Percentiles rank a stretch among this genome's conserved stretches.
phyloP scores from a whole-genome alignment of 78 protist genomes.

The Cavenderia fasciculata region DNA sequence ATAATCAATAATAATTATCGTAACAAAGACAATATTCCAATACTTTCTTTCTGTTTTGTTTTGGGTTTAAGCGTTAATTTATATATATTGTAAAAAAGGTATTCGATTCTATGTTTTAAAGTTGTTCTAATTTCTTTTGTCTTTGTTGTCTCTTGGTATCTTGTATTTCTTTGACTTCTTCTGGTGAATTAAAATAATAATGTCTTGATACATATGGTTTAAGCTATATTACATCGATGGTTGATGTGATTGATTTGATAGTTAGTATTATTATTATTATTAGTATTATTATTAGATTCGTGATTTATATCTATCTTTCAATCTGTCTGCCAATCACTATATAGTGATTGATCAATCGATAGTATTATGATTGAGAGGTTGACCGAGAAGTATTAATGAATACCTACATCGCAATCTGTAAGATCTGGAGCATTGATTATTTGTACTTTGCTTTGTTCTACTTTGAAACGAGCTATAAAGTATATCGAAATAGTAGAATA shows the following conservation, averaged over 20 bases:
- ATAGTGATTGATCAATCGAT: background rate
- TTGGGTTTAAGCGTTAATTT: too few relatives aligned
- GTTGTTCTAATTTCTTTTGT: background rate
- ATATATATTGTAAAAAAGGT: too few relatives aligned
- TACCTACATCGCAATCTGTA: conserved; percentile 7
- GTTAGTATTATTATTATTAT: too few relatives aligned
- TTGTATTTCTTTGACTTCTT: conserved; percentile 22
- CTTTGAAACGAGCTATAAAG: background rate
- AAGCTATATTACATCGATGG: conserved; percentile 19
- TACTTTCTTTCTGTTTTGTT: too few relatives aligned
- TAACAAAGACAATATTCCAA: background rate
- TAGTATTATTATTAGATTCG: too few relatives aligned
- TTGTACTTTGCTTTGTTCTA: conserved; percentile 1
- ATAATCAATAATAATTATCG: background rate
- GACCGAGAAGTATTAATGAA: background rate
- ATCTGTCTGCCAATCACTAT: background rate
- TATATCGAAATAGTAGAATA: background rate
- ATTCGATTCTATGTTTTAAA: background rate
- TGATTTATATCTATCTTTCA: background rate
- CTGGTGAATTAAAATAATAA: conserved; percentile 5
- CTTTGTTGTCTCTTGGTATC: conserved; percentile 34
- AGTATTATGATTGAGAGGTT: background rate
- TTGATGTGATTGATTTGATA: too few relatives aligned
- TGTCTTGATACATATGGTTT: conserved; percentile 74
- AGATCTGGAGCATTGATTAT: conserved; percentile 41